Evolutionary conservation across 352 stramenopile species (phyloP).

Genomic region (Pythium dissotocum): DNA sequence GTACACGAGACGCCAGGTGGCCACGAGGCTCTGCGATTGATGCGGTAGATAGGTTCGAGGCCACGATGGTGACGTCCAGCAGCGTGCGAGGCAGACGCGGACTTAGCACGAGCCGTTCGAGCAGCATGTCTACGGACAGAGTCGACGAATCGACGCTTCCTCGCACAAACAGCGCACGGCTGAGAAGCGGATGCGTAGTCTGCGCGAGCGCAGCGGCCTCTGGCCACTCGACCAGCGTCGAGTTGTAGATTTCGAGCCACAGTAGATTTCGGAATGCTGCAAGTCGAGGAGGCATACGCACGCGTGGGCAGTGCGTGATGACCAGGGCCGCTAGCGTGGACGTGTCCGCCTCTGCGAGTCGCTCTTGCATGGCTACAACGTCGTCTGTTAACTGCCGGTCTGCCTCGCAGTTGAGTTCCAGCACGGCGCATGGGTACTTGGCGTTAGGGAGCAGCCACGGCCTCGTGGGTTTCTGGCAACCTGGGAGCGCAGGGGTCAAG

Average conservation of each 20-base stretch:
- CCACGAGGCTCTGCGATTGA: not conserved
- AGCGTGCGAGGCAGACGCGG: constrained; percentile 7
- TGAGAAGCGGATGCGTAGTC: not conserved
- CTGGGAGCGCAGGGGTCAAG: not conserved
- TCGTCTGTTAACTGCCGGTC: not conserved
- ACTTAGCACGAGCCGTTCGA: not conserved
- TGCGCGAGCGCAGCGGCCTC: constrained; percentile 8
- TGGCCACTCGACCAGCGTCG: constrained; percentile 18
- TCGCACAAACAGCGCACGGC: constrained; percentile 9
- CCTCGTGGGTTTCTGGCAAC: constrained; percentile 2
- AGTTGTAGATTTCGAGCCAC: constrained; percentile 30
- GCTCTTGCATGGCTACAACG: not conserved
- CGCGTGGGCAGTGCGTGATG: constrained; percentile 15
- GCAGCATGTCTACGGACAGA: not conserved
- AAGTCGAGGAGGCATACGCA: constrained; percentile 18
- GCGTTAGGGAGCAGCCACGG: constrained; percentile 12
- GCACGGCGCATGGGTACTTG: constrained; percentile 23
- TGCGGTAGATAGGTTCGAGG: constrained; percentile 1
- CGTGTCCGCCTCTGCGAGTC: not conserved
- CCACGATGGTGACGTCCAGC: constrained; percentile 6
- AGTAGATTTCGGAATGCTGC: constrained; percentile 16
- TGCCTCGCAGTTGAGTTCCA: constrained; percentile 24
- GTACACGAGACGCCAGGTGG: not conserved
- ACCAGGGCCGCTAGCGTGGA: constrained; percentile 12
- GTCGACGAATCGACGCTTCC: not conserved